Base-by-base conservation (phyloP, 1,139 yeast species). In the Taphrina flavorubra region DNA sequence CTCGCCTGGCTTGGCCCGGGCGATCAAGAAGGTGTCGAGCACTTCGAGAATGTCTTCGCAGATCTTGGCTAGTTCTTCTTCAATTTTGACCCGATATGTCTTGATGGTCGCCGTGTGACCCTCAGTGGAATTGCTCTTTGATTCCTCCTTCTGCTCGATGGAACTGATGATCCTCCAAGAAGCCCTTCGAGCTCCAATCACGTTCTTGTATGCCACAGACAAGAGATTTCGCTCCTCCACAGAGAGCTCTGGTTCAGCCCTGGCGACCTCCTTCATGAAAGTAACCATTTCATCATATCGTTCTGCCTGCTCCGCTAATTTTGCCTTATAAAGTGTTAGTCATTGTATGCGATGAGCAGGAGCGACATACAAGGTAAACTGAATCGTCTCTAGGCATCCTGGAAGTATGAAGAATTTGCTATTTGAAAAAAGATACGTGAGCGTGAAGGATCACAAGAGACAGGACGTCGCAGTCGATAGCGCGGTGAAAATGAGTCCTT, bases 161-260 rank as follows among this genome's bases (percentile, higher is more conserved):
- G 97, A 91, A 70, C 97, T 91, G 73, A 94, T 97, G 79, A 94
- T 92, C 87, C 99, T 90, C 99, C 99, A 94, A 70, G 97, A 91
- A 73, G 99, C 99, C 84, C 99, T 94, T 79, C 98, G 94, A 73
- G 98, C 97, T 78, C 99, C 99, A 81, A 94, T 94, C 71, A 94
- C 98, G 79, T 94, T 94, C 83, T 94, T 94, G 86, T 94, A 94
- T 73, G 99, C 99, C 75, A 94, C 98, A 44, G 97, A 90, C 76
- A 94, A 86, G 76, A 94, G 86, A 82, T 94, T 94, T 82, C 99
- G 94, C 84, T 94, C 99, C 83, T 94, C 99, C 73, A 94, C 97
- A 51, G 97, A 88, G 77, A 94, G 85, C 81, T 94, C 98, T 81
- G 91, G 92, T 73, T 97, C 97, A 69, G 96, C 87, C 71, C 96